Evolutionary conservation across 1,284 basidiomycete genomes (phyloP).

Genomic region (Naganishia albida): DNA sequence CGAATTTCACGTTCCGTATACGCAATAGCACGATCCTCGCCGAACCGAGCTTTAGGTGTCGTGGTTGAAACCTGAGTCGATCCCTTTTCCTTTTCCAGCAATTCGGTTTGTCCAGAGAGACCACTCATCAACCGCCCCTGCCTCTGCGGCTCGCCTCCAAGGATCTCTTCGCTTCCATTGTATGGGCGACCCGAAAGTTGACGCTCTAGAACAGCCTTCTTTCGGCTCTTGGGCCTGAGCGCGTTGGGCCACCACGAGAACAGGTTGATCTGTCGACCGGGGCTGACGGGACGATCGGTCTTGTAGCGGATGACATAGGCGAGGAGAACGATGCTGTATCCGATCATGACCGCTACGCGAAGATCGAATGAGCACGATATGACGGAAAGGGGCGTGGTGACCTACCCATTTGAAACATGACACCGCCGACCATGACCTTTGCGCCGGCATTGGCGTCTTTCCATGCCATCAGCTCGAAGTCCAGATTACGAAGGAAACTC

Average conservation of each 20-base stretch:
- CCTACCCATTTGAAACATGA: slow-evolving; percentile 41
- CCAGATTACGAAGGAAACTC: neutral
- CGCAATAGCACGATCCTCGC: neutral
- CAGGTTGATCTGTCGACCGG: slow-evolving; percentile 33
- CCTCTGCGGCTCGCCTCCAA: neutral
- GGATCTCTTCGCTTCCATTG: neutral
- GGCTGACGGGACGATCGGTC: slow-evolving; percentile 35
- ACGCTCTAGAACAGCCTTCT: neutral
- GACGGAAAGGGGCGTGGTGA: neutral
- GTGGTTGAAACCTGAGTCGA: neutral
- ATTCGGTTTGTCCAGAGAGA: neutral
- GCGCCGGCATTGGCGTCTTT: slow-evolving; percentile 11
- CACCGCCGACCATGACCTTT: slow-evolving; percentile 40
- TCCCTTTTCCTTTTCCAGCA: slow-evolving; percentile 6
- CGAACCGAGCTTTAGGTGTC: neutral
- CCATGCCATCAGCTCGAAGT: no score
- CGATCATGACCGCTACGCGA: slow-evolving; percentile 41
- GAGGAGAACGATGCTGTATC: slow-evolving; percentile 41
- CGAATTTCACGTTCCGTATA: slow-evolving; percentile 17
- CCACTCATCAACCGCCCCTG: neutral
- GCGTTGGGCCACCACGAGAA: slow-evolving; percentile 33
- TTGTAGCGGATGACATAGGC: slow-evolving; percentile 42
- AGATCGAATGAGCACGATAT: slow-evolving; percentile 1
- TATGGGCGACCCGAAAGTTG: neutral
- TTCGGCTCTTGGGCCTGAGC: neutral